Conservation (phyloP, 2,329 filamentous ascomycete species). For the Remersonia thermophila region DNA sequence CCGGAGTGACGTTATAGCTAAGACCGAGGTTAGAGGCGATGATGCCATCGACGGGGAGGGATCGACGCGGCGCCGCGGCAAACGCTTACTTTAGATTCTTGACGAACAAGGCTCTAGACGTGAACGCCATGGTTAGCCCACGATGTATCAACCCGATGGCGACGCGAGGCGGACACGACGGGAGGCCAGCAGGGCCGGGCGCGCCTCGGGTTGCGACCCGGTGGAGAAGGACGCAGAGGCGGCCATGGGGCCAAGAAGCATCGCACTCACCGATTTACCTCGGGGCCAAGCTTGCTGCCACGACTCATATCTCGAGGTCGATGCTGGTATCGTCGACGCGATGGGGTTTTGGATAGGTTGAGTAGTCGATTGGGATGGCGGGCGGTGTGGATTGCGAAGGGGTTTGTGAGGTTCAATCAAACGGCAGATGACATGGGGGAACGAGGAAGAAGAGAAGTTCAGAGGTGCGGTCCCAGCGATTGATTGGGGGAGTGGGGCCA, state of each 20-base stretch:
- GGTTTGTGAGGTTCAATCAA: slow-evolving; percentile 14
- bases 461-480: slow-evolving; percentile 10
- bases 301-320: slow-evolving; percentile 77
- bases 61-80: slow-evolving; percentile 36
- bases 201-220: slow-evolving; percentile 6
- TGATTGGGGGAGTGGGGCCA: no score
- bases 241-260: slow-evolving; percentile 1
- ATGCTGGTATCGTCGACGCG: slow-evolving; percentile 16
- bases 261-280: slow-evolving; percentile 83
- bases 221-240: slow-evolving; percentile 14
- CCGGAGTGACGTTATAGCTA: slow-evolving; percentile 97
- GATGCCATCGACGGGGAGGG: slow-evolving; percentile 39
- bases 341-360: slow-evolving; percentile 12
- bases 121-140: slow-evolving; percentile 8
- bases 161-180: slow-evolving; percentile 5
- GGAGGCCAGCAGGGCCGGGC: slow-evolving; percentile 1
- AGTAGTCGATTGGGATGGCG: slow-evolving; percentile 9
- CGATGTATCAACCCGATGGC: slow-evolving; percentile 3
- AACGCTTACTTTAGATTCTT: slow-evolving; percentile 82
- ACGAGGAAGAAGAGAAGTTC: slow-evolving; percentile 18
- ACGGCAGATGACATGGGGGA: slow-evolving; percentile 16
- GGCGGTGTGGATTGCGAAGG: slow-evolving; percentile 10
- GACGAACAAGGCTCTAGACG: slow-evolving; percentile 88
- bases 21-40: slow-evolving; percentile 28
- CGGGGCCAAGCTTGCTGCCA: slow-evolving; percentile 92